A percentile compares a stretch with the other conserved stretches of the same genome.
These are phyloP conservation scores for Suillus alpinus DNA, from an alignment of 768 basidiomycete genomes.

Conservation along the genomic window DNA sequence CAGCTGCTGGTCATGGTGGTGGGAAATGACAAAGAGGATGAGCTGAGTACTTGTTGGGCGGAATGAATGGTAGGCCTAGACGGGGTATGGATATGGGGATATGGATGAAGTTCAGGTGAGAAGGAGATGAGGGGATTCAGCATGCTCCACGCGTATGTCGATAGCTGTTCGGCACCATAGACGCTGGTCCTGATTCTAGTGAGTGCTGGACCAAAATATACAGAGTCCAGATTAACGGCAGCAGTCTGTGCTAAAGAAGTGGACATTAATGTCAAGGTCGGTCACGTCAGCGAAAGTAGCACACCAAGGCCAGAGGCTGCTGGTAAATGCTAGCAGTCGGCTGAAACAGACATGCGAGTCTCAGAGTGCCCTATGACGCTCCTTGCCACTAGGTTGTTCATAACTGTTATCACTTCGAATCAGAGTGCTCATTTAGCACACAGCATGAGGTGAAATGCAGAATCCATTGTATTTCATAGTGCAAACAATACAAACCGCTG, in stretches of 20 bases:
- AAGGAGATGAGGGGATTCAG: neutral
- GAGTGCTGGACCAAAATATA: neutral
- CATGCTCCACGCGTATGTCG: neutral
- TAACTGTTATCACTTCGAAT: neutral
- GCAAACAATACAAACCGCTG: neutral
- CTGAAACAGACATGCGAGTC: neutral
- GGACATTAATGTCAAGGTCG: neutral
- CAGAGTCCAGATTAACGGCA: neutral
- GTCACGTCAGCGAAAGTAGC: neutral
- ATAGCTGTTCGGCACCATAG: neutral
- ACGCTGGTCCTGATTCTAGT: neutral
- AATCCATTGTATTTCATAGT: neutral
- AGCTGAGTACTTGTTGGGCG: neutral
- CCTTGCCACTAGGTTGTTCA: neutral
- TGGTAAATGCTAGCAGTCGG: neutral
- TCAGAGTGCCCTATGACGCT: neutral
- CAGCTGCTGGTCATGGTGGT: neutral
- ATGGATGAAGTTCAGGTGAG: neutral
- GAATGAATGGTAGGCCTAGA: neutral
- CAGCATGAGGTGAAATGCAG: neutral
- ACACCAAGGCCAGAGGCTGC: neutral
- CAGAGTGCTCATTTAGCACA: neutral
- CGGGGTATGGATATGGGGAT: neutral
- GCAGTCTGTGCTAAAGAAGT: neutral
- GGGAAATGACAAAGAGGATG: neutral